phyloP scores from a whole-genome alignment of 1,284 basidiomycete species.

The Caloboletus firmus region DNA sequence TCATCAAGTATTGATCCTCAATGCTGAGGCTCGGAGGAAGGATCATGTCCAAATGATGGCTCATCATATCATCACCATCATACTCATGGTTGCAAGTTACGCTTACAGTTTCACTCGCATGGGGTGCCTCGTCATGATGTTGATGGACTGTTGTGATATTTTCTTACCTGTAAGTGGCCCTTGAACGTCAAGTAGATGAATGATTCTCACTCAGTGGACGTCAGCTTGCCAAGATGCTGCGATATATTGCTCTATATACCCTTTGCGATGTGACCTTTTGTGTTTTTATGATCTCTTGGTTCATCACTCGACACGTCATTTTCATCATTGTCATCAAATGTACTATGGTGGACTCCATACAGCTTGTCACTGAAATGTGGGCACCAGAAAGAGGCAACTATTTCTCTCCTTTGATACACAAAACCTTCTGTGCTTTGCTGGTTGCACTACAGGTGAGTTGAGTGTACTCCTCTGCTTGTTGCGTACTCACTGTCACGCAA shows the following conservation, averaged over 20 bases:
- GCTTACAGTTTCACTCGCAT: conserved; percentile 83
- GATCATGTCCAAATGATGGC: conserved; percentile 96
- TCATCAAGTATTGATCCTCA: conserved; percentile 89
- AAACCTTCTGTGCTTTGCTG: conserved; percentile 59
- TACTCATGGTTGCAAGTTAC: conserved; percentile 80
- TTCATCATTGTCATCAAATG: conserved; percentile 73
- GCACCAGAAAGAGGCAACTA: conserved; percentile 59
- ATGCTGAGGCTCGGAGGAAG: conserved; percentile 90
- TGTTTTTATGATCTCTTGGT: conserved; percentile 86
- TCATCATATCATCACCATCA: conserved; percentile 90
- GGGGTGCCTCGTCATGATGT: conserved; percentile 83
- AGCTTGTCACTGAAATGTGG: conserved; percentile 56
- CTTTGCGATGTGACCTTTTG: conserved; percentile 80
- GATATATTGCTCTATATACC: conserved; percentile 72
- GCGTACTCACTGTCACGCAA: conserved; percentile 12
- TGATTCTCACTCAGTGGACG: conserved; percentile 4
- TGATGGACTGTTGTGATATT: conserved; percentile 95
- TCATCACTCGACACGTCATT: conserved; percentile 80
- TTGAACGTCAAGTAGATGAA: background rate
- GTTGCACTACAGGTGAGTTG: conserved; percentile 58
- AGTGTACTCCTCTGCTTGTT: conserved; percentile 7
- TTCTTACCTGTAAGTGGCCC: conserved; percentile 77
- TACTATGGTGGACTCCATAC: conserved; percentile 50
- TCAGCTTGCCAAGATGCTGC: conserved; percentile 90
- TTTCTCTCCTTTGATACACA: conserved; percentile 47